Percentiles rank a stretch among this genome's conserved stretches.
phyloP scores from a whole-genome alignment of 441 rosid genomes.

The Populus hybrid region DNA sequence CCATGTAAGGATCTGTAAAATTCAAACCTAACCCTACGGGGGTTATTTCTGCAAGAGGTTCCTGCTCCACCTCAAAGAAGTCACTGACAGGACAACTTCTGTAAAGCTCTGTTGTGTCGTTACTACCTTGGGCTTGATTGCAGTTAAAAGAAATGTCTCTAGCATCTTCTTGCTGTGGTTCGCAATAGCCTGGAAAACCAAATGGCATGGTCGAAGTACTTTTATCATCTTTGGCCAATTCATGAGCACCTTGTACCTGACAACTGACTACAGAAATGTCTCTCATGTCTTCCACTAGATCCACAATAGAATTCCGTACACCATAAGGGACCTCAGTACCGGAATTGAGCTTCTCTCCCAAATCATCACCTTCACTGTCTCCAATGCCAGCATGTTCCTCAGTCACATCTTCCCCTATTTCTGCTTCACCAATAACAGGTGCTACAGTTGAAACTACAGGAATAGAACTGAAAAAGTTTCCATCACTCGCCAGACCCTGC shows the following conservation, averaged over 20 bases:
- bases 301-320: conserved; percentile 25
- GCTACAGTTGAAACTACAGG: conserved; percentile 14
- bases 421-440: conserved; percentile 28
- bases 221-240: conserved; percentile 17
- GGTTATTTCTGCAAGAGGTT: conserved; percentile 27
- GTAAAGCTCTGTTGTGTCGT: conserved; percentile 27
- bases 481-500: conserved; percentile 28
- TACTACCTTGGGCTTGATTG: conserved; percentile 24
- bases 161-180: conserved; percentile 13
- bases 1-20: conserved; percentile 21
- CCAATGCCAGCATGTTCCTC: conserved; percentile 15
- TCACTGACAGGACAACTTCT: conserved; percentile 30
- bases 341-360: conserved; percentile 22
- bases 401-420: conserved; percentile 22
- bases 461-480: conserved; percentile 10
- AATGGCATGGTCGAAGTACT: conserved; percentile 10
- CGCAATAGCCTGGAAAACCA: conserved; percentile 15
- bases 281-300: conserved; percentile 35
- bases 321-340: conserved; percentile 17
- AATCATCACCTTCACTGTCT: conserved; percentile 29
- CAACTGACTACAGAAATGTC: conserved; percentile 32
- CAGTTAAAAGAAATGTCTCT: conserved; percentile 22
- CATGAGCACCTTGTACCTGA: conserved; percentile 32
- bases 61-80: conserved; percentile 34
- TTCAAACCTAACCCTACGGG: conserved; percentile 20